These are phyloP conservation scores for Hibiscus trionum DNA, from an alignment of 345 rosid genomes.

Conservation along the genomic window DNA sequence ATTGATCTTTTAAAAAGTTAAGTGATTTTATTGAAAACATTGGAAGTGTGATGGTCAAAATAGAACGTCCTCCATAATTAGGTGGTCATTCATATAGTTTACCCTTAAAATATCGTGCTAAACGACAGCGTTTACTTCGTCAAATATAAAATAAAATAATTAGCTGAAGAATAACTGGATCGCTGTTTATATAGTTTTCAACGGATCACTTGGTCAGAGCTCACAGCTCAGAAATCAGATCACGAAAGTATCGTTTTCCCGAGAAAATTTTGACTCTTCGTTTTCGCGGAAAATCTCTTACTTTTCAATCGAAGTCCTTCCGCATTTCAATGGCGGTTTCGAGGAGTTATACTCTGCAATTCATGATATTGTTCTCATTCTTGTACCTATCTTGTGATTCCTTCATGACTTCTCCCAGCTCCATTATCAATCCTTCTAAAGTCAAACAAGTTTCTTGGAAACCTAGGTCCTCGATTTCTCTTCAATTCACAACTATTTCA, in stretches of 20 bases:
- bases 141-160: background rate
- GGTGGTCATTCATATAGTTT: too few relatives aligned
- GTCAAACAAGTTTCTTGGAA: constrained; percentile 83
- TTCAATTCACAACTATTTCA: background rate
- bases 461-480: constrained; percentile 45
- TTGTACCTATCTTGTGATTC: constrained; percentile 32
- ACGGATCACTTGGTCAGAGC: background rate
- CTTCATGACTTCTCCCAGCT: constrained; percentile 43
- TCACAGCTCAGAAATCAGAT: background rate
- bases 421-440: constrained; percentile 71
- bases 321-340: constrained; percentile 3
- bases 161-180: background rate
- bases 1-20: too few relatives aligned
- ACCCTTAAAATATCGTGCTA: background rate
- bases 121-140: background rate
- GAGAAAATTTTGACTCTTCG: background rate
- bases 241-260: background rate
- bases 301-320: constrained; percentile 15
- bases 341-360: constrained; percentile 11
- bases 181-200: background rate
- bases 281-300: constrained; percentile 10
- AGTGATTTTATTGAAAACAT: too few relatives aligned
- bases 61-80: too few relatives aligned
- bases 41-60: too few relatives aligned
- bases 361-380: constrained; percentile 26